These are phyloP conservation scores for Stemphylium beticola DNA, from an alignment of 2,329 filamentous ascomycete genomes.

Conservation along the genomic window DNA sequence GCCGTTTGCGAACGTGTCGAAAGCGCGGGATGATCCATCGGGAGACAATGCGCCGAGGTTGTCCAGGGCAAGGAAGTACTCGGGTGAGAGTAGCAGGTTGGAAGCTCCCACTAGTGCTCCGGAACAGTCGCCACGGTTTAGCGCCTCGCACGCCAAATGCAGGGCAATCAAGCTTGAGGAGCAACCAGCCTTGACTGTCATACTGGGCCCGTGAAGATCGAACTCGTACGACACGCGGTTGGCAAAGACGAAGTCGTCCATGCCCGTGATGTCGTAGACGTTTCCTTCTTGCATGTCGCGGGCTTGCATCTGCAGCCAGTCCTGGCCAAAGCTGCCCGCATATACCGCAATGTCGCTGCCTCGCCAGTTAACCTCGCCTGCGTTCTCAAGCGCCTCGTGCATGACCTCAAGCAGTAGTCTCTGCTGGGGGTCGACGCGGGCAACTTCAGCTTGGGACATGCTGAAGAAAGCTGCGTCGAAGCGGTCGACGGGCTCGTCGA, in stretches of 20 bases:
- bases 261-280: not conserved
- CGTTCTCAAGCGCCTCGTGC: constrained; percentile 47
- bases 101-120: constrained; percentile 21
- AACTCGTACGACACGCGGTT: constrained; percentile 35
- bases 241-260: not conserved
- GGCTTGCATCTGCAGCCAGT: constrained; percentile 10
- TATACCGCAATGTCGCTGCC: constrained; percentile 36
- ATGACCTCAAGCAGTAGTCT: constrained; percentile 32
- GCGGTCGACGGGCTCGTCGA: too few species aligned
- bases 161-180: constrained; percentile 23
- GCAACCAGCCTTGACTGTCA: constrained; percentile 28
- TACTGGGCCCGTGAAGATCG: constrained; percentile 26
- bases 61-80: not conserved
- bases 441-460: constrained; percentile 18
- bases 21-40: constrained; percentile 19
- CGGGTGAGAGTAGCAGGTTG: constrained; percentile 19
- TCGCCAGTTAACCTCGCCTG: constrained; percentile 18
- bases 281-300: not conserved
- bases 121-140: constrained; percentile 24
- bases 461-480: constrained; percentile 29
- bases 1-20: constrained; percentile 28
- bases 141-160: constrained; percentile 17
- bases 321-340: constrained; percentile 25
- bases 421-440: constrained; percentile 33
- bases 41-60: constrained; percentile 21